Evolutionary conservation across 768 basidiomycete genomes (phyloP).

Genomic region (Podaxis sp.): DNA sequence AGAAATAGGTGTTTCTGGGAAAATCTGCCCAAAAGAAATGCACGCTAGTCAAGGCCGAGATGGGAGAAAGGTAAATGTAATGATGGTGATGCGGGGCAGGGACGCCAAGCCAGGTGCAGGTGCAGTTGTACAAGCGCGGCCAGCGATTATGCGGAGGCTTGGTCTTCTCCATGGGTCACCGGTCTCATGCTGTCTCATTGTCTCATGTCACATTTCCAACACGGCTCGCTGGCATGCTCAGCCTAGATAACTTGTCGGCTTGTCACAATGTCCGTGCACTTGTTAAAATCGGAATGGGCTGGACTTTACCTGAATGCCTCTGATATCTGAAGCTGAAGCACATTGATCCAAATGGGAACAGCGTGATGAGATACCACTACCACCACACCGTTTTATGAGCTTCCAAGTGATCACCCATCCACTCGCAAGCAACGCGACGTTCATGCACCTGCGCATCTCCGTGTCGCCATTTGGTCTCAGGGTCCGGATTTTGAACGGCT

Average conservation of each 20-base stretch:
- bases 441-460: background rate
- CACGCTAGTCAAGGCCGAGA: background rate
- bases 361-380: too few species aligned
- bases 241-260: background rate
- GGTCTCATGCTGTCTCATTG: background rate
- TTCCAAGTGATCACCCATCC: too few species aligned
- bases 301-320: background rate
- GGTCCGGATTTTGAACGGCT: background rate
- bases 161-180: background rate
- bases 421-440: background rate
- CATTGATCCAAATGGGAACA: background rate
- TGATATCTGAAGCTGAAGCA: background rate
- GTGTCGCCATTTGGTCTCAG: background rate
- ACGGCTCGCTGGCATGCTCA: background rate
- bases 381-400: too few species aligned
- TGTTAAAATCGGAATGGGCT: background rate
- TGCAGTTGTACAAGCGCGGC: background rate
- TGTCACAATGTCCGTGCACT: background rate
- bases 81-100: background rate
- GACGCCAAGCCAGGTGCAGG: background rate
- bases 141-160: too few species aligned
- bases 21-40: background rate
- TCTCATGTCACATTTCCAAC: background rate
- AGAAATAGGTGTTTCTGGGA: background rate
- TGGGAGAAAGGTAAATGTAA: background rate